These are phyloP conservation scores for Pezicula carpinea DNA, from an alignment of 2,329 filamentous ascomycete genomes.

Conservation along the genomic window DNA sequence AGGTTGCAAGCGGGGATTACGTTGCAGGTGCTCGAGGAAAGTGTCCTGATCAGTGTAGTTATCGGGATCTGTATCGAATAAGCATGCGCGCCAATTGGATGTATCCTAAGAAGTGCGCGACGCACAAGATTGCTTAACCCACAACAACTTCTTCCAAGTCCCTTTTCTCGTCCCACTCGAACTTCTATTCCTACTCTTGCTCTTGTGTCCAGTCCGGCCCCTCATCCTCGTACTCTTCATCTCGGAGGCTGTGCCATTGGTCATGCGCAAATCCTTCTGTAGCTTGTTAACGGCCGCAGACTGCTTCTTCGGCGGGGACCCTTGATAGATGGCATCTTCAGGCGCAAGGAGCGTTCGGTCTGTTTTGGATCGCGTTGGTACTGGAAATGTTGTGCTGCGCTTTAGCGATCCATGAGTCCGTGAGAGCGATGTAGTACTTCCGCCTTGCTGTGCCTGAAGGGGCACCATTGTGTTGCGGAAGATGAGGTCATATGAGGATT, in stretches of 20 bases:
- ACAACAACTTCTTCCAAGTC: conserved; percentile 91
- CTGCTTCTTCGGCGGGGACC: conserved; percentile 53
- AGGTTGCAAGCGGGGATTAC: conserved; percentile 86
- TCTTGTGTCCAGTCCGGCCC: conserved; percentile 22
- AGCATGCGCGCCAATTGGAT: conserved; percentile 12
- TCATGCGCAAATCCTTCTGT: conserved; percentile 34
- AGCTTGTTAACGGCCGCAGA: conserved; percentile 34
- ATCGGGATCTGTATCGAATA: conserved; percentile 70
- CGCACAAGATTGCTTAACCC: conserved; percentile 94
- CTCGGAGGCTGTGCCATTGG: conserved; percentile 13
- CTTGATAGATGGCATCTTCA: conserved; percentile 72
- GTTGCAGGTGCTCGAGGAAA: conserved; percentile 91
- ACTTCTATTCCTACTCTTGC: conserved; percentile 44
- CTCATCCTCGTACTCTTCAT: conserved; percentile 8
- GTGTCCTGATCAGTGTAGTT: conserved; percentile 98
- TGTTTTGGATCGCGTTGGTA: conserved; percentile 6
- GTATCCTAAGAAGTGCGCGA: conserved; percentile 9
- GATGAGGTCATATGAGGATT: conserved; percentile 11
- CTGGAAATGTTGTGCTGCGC: conserved; percentile 20
- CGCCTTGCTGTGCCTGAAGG: conserved; percentile 18
- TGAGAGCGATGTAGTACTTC: conserved; percentile 10
- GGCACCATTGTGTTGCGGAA: conserved; percentile 23
- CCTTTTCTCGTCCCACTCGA: conserved; percentile 58
- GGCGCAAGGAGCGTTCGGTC: conserved; percentile 71
- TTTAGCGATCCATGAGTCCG: conserved; percentile 19